These are phyloP conservation scores for Colletotrichum orbiculare DNA, from an alignment of 2,329 filamentous ascomycete genomes.

Conservation along the genomic window DNA sequence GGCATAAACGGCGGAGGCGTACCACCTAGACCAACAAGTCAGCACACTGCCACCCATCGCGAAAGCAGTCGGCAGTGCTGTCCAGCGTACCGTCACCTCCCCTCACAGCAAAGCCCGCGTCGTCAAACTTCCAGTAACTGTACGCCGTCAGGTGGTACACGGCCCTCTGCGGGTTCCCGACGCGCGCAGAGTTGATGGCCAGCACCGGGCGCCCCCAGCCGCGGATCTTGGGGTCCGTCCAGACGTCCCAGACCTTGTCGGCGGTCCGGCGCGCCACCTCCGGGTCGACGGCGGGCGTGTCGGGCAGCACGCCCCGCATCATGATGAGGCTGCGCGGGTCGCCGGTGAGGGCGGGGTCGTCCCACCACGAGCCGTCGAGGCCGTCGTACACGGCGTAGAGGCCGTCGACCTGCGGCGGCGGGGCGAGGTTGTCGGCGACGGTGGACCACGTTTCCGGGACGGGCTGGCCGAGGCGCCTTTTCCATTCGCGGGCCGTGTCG, in stretches of 20 bases:
- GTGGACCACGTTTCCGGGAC: slow-evolving; percentile 58
- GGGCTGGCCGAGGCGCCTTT: slow-evolving; percentile 54
- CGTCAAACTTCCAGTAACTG: slow-evolving; percentile 55
- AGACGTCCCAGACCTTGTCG: slow-evolving; percentile 51
- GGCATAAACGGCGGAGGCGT: slow-evolving; percentile 50
- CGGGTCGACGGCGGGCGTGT: slow-evolving; percentile 50
- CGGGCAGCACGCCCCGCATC: slow-evolving; percentile 56
- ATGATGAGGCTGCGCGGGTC: slow-evolving; percentile 59
- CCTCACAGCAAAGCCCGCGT: slow-evolving; percentile 49
- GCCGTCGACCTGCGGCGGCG: slow-evolving; percentile 59
- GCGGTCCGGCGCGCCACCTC: slow-evolving; percentile 50
- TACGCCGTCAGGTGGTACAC: slow-evolving; percentile 54
- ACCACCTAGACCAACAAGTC: background rate
- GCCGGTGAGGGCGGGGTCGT: slow-evolving; percentile 46
- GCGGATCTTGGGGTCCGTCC: slow-evolving; percentile 54
- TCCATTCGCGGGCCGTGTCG: slow-evolving; percentile 64
- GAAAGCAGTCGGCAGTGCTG: too few relatives aligned
- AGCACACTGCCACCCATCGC: background rate
- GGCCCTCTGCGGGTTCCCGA: slow-evolving; percentile 55
- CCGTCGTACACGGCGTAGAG: slow-evolving; percentile 67
- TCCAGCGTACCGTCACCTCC: slow-evolving; percentile 41
- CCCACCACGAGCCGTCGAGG: slow-evolving; percentile 57
- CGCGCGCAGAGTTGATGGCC: slow-evolving; percentile 56
- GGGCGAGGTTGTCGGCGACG: slow-evolving; percentile 63
- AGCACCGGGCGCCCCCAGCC: slow-evolving; percentile 60